phyloP scores from a whole-genome alignment of 1,139 yeast genomes.

The Candida labiduridarum region DNA sequence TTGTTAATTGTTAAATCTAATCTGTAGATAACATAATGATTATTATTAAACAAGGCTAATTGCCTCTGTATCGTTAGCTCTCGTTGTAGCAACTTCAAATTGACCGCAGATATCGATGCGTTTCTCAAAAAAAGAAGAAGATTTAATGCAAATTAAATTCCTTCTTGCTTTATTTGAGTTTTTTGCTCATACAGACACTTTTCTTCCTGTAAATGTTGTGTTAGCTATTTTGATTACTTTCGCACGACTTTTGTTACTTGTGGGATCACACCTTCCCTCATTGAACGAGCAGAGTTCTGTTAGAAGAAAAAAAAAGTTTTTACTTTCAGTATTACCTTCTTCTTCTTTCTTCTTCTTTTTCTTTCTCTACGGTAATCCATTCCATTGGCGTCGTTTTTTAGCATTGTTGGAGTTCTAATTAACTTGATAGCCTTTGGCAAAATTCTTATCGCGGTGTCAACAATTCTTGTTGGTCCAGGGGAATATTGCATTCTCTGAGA shows the following conservation, averaged over 20 bases:
- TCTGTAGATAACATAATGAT: not conserved
- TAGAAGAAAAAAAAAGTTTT: constrained; percentile 8
- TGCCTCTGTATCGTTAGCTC: too few species aligned
- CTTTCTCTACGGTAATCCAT: constrained; percentile 22
- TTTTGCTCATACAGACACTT: too few species aligned
- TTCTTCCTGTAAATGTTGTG: too few species aligned
- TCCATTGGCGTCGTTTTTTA: constrained; percentile 40
- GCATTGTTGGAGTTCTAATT: constrained; percentile 19
- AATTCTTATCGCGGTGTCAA: constrained; percentile 6
- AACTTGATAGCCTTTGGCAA: constrained; percentile 38
- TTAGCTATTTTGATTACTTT: too few species aligned
- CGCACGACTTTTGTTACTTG: not conserved
- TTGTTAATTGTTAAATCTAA: not conserved
- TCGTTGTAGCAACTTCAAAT: too few species aligned
- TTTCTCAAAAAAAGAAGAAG: too few species aligned
- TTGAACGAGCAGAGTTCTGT: not conserved
- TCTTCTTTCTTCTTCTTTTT: constrained; percentile 8
- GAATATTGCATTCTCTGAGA: constrained; percentile 14
- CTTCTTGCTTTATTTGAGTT: too few species aligned
- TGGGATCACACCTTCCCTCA: not conserved
- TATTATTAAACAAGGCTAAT: too few species aligned
- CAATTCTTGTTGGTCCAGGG: constrained; percentile 5
- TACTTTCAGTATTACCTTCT: not conserved
- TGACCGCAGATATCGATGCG: too few species aligned
- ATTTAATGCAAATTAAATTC: too few species aligned